Percentiles rank a stretch among this genome's conserved stretches.
Evolutionary conservation across 1,284 basidiomycete genomes (phyloP).

Genomic region (Earliella scabrosa): DNA sequence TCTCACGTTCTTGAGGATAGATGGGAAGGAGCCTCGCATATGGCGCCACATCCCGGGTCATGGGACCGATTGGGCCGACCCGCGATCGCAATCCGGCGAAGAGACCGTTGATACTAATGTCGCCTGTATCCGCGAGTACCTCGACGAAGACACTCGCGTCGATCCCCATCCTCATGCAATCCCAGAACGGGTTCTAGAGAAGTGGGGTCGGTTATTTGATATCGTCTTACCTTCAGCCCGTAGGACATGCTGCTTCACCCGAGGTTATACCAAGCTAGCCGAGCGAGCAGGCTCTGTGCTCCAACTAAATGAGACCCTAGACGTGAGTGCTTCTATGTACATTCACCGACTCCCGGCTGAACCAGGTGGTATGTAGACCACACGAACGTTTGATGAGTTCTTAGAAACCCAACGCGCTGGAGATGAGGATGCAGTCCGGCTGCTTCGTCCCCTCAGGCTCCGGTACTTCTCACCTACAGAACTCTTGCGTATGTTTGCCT

Average conservation of each 20-base stretch:
- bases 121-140: constrained; percentile 47
- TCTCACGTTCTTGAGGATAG: constrained; percentile 30
- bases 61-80: constrained; percentile 46
- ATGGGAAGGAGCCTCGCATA: constrained; percentile 29
- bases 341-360: not conserved
- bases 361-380: constrained; percentile 56
- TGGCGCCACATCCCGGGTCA: constrained; percentile 59
- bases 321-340: constrained; percentile 54
- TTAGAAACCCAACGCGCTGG: constrained; percentile 46
- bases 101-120: constrained; percentile 18
- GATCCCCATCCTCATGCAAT: constrained; percentile 41
- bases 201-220: constrained; percentile 80
- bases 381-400: constrained; percentile 60
- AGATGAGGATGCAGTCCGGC: constrained; percentile 49
- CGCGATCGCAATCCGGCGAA: constrained; percentile 27
- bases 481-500: constrained; percentile 69
- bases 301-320: constrained; percentile 66
- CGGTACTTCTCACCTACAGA: constrained; percentile 77
- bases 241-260: constrained; percentile 77
- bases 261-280: constrained; percentile 80
- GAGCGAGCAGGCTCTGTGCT: constrained; percentile 77
- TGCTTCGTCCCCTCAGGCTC: constrained; percentile 59
- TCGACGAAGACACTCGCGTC: constrained; percentile 44
- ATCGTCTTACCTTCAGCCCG: constrained; percentile 68
- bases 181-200: constrained; percentile 64